Percentiles rank a stretch among this genome's conserved stretches.
These are phyloP conservation scores for Dendrobium catenatum DNA, from an alignment of 106 monocot species.

Conservation along the genomic window DNA sequence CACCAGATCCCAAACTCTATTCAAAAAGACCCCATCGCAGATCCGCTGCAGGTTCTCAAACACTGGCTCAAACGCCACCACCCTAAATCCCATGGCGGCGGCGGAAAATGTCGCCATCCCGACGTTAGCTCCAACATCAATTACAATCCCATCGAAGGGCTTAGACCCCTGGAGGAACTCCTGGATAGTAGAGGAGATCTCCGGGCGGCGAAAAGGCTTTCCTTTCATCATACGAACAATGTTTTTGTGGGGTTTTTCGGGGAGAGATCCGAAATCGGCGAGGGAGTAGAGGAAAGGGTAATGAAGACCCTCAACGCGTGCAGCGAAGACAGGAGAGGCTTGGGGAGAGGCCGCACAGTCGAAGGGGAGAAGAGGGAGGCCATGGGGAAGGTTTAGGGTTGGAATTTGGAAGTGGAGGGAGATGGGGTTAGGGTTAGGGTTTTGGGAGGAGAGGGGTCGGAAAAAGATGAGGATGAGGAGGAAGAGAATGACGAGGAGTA, in stretches of 20 bases:
- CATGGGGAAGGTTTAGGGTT: slow-evolving; percentile 7
- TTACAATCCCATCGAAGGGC: slow-evolving; percentile 35
- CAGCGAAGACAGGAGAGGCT: slow-evolving; percentile 79
- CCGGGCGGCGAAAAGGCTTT: slow-evolving; percentile 78
- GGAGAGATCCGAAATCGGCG: slow-evolving; percentile 79
- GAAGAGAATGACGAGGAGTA: slow-evolving; percentile 5
- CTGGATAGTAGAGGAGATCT: slow-evolving; percentile 79
- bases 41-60: slow-evolving; percentile 89
- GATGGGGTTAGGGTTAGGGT: not conserved
- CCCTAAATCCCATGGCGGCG: slow-evolving; percentile 82
- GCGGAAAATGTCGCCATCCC: slow-evolving; percentile 96
- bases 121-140: slow-evolving; percentile 89
- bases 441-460: slow-evolving; percentile 13
- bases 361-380: slow-evolving; percentile 39
- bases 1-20: slow-evolving; percentile 54
- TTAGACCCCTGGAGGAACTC: slow-evolving; percentile 45
- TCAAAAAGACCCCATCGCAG: slow-evolving; percentile 84
- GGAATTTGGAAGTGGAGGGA: slow-evolving; percentile 7
- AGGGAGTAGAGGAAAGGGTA: slow-evolving; percentile 89
- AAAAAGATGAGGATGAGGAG: slow-evolving; percentile 15
- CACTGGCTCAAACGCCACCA: slow-evolving; percentile 91
- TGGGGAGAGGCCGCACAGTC: slow-evolving; percentile 71
- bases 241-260: slow-evolving; percentile 94
- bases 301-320: slow-evolving; percentile 64
- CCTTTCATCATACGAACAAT: slow-evolving; percentile 84